Evolutionary conservation across 345 rosid species (phyloP).

Genomic region (Triadica sebifera): DNA sequence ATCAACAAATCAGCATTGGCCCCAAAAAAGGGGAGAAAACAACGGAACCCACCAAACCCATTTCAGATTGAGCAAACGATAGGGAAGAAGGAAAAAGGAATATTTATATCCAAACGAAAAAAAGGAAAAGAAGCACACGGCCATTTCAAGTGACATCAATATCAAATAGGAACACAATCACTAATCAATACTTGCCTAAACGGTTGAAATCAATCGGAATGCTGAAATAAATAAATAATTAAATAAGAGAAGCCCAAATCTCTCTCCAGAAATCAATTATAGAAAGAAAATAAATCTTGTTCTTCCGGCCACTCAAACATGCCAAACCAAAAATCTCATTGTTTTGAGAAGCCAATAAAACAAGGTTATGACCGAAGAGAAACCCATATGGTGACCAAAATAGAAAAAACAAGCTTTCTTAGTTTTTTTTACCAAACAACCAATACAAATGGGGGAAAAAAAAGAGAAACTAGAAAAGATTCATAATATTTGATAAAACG

Average conservation of each 20-base stretch:
- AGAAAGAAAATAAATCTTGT: not conserved
- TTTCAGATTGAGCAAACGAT: constrained; percentile 17
- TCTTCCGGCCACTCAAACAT: not conserved
- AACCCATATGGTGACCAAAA: not conserved
- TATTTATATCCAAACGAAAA: not conserved
- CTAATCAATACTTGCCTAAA: not conserved
- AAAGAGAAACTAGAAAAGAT: not conserved
- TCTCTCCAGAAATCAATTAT: not conserved
- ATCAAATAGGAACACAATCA: constrained; percentile 4
- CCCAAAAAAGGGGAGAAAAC: constrained; percentile 18
- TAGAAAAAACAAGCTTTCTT: too few relatives aligned
- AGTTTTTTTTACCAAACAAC: not conserved
- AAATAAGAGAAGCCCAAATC: not conserved
- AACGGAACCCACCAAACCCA: constrained; percentile 32
- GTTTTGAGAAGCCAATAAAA: not conserved
- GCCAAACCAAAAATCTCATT: not conserved
- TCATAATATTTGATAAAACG: not conserved
- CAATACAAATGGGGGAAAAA: not conserved
- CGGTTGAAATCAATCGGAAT: not conserved
- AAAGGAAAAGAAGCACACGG: not conserved
- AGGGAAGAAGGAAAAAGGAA: not conserved
- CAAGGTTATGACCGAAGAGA: not conserved
- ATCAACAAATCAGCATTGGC: constrained; percentile 14
- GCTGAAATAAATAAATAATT: not conserved
- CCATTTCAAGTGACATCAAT: constrained; percentile 11